Conservation (phyloP, 805 yeast species). For the Candida pini region DNA sequence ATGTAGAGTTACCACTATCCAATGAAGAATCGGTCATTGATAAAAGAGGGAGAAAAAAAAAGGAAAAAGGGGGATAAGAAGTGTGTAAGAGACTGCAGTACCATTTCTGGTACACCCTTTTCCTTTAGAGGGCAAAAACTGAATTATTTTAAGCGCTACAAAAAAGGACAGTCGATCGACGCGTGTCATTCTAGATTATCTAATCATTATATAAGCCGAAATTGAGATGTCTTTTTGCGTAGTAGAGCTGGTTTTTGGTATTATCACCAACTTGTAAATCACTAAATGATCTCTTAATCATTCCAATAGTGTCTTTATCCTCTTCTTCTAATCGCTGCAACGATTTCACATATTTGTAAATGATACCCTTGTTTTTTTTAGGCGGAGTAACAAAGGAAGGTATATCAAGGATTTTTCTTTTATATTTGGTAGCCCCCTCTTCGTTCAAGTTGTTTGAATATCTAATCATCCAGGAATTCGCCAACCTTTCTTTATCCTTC, state of each 20-base stretch:
- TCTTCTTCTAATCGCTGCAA: no score
- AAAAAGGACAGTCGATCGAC: no score
- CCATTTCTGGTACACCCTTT: no score
- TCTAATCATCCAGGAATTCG: constrained; percentile 13
- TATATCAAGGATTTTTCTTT: constrained; percentile 3
- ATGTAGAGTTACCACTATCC: background rate
- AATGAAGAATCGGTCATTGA: background rate
- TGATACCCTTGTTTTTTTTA: constrained; percentile 8
- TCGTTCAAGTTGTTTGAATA: background rate
- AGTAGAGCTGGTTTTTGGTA: no score
- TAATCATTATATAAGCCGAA: constrained; percentile 15
- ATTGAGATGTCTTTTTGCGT: constrained; percentile 6
- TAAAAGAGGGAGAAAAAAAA: background rate
- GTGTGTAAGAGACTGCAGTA: background rate
- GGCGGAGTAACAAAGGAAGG: constrained; percentile 23
- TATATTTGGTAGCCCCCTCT: background rate
- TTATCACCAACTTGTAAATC: no score
- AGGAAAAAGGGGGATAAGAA: background rate
- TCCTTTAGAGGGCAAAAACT: no score
- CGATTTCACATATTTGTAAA: constrained; percentile 14
- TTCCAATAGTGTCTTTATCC: no score
- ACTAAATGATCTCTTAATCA: no score
- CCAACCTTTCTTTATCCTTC: constrained; percentile 15
- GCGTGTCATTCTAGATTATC: no score
- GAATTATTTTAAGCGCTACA: no score